These are phyloP conservation scores for Pseudozyma pruni DNA, from an alignment of 1,284 basidiomycete genomes.

Conservation along the genomic window DNA sequence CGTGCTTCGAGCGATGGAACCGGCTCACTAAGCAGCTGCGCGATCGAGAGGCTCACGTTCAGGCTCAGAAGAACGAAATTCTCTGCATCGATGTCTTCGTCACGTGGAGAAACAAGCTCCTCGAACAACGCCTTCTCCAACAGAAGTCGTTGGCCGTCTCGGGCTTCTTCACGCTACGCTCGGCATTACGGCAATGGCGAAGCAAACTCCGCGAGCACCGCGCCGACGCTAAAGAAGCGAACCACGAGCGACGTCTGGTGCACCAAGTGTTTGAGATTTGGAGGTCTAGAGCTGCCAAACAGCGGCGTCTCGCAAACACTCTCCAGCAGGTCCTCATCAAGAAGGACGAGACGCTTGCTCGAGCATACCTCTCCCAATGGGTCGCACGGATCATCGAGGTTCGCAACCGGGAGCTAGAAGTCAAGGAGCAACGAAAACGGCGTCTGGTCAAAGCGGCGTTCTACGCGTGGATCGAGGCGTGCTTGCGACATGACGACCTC, in stretches of 20 bases:
- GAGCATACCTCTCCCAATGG: conserved; percentile 31
- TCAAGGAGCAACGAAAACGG: conserved; percentile 31
- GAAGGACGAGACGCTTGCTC: conserved; percentile 9
- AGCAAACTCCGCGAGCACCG: conserved; percentile 12
- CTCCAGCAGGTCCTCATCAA: conserved; percentile 11
- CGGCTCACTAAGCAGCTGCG: conserved; percentile 5
- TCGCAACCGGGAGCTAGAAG: conserved; percentile 32
- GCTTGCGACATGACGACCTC: conserved; percentile 48
- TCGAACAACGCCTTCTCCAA: conserved; percentile 9
- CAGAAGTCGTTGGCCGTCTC: conserved; percentile 19
- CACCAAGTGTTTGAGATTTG: conserved; percentile 40
- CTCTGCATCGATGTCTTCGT: conserved; percentile 15
- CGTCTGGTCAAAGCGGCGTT: conserved; percentile 36
- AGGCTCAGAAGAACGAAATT: conserved; percentile 9
- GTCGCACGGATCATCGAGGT: conserved; percentile 43
- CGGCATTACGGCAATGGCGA: conserved; percentile 23
- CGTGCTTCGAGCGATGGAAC: conserved; percentile 18
- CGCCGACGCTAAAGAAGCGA: conserved; percentile 12
- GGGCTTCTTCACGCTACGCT: conserved; percentile 16
- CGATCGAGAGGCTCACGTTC: conserved; percentile 2
- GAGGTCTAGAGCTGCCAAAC: conserved; percentile 20
- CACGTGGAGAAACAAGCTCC: conserved; percentile 20
- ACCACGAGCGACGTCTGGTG: conserved; percentile 12
- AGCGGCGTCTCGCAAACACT: conserved; percentile 16
- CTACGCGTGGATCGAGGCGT: conserved; percentile 49